These are phyloP conservation scores for Beauveria scarabaeidicola DNA, from an alignment of 2,329 filamentous ascomycete genomes.

Conservation along the genomic window DNA sequence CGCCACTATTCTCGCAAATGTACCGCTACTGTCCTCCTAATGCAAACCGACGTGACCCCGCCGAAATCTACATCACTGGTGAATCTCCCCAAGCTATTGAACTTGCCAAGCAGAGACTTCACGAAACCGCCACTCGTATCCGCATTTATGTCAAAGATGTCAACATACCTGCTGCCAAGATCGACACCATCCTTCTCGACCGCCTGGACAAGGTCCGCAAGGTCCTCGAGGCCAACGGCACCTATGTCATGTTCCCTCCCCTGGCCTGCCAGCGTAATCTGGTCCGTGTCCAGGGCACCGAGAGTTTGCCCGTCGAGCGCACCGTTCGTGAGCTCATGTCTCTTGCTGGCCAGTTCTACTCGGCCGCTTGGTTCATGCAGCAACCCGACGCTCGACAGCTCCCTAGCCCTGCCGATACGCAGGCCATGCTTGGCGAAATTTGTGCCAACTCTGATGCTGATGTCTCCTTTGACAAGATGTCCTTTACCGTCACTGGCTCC, in stretches of 20 bases:
- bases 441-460: constrained; percentile 95
- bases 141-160: constrained; percentile 90
- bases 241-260: constrained; percentile 85
- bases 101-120: constrained; percentile 82
- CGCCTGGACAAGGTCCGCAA: constrained; percentile 94
- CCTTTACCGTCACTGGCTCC: constrained; percentile 88
- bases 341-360: constrained; percentile 93
- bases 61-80: constrained; percentile 92
- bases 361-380: constrained; percentile 90
- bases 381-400: constrained; percentile 58
- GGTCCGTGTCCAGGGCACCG: constrained; percentile 84
- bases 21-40: constrained; percentile 83
- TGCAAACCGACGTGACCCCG: constrained; percentile 71
- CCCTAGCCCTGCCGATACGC: constrained; percentile 63
- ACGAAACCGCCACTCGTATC: constrained; percentile 71
- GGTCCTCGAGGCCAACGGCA: constrained; percentile 94
- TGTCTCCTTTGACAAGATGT: constrained; percentile 86
- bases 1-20: constrained; percentile 83
- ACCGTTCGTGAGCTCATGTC: constrained; percentile 95
- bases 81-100: constrained; percentile 77
- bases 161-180: constrained; percentile 79
- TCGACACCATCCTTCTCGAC: constrained; percentile 85
- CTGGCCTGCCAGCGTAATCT: constrained; percentile 77
- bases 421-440: constrained; percentile 88
- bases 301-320: constrained; percentile 88